Base-by-base conservation (phyloP, 2,329 filamentous ascomycete genomes). In the Aureobasidium sp. region DNA sequence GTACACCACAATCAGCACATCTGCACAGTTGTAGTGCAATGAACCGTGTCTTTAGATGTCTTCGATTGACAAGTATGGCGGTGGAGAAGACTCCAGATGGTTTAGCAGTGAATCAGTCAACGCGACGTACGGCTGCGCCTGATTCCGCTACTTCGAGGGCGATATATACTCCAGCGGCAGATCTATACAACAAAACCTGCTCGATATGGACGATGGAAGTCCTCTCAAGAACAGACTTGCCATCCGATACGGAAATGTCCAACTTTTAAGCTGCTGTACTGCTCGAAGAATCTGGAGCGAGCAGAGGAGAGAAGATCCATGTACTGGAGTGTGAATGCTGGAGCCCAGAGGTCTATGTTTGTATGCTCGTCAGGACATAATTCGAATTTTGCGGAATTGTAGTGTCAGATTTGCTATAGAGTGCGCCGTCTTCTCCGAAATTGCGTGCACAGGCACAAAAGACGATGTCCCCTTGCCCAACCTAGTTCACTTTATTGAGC, bases 231-330 rank as follows among this genome's bases (percentile, higher is more conserved):
- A 42, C 40, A 42, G 40, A 15, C 13, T 42, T 20, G 40, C 40
- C 16, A 42, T 9, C 40, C 11, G 40, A 42, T 18, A 18, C 40
- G 13, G 16, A 8, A 8, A 42, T 75, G 20, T 75, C 71, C 68
- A 70, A 70, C 15, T 76, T 71, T n/a, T n/a, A n/a, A n/a, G n/a
- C n/a, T n/a, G n/a, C n/a, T n/a, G n/a, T n/a, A n/a, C n/a, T n/a
- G n/a, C n/a, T n/a, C n/a, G n/a, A n/a, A n/a, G n/a, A n/a, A n/a
- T n/a, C n/a, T n/a, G n/a, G n/a, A n/a, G n/a, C n/a, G n/a, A n/a
- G n/a, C n/a, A n/a, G n/a, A n/a, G n/a, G n/a, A n/a, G n/a, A n/a
- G n/a, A n/a, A n/a, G n/a, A n/a, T n/a, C n/a, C n/a, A n/a, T n/a
- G n/a, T n/a, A n/a, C n/a, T n/a, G n/a, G n/a, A n/a, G n/a, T n/a